Evolutionary conservation across 495 filamentous ascomycete genomes (phyloP).

Genomic region (Trichoderma gamsii): DNA sequence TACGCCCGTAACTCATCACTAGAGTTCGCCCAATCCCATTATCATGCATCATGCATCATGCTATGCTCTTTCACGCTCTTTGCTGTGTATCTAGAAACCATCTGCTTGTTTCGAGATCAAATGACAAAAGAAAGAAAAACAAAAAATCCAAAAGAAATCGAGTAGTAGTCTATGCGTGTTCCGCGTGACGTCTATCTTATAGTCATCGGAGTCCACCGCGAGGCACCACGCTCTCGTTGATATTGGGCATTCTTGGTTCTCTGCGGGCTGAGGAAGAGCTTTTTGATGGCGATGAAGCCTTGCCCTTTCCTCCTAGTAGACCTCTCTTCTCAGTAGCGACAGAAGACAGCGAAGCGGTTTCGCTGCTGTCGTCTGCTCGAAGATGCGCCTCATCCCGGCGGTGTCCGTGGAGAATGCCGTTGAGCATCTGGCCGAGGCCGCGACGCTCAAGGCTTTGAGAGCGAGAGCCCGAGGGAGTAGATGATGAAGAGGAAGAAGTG

Average conservation of each 20-base stretch:
- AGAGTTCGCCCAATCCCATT: too few species aligned
- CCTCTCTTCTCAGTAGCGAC: not conserved
- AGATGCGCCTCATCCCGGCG: constrained; percentile 3
- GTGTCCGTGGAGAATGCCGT: not conserved
- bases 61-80: not conserved
- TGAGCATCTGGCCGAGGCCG: not conserved
- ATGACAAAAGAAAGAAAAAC: not conserved
- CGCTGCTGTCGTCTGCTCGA: not conserved
- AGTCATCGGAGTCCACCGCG: not conserved
- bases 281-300: not conserved
- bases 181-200: too few species aligned
- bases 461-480: not conserved
- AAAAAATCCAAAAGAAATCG: not conserved
- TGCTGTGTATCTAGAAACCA: not conserved
- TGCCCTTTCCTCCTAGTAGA: not conserved
- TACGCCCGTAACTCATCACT: too few species aligned
- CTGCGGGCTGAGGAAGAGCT: not conserved
- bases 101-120: not conserved
- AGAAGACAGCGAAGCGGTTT: not conserved
- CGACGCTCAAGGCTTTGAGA: not conserved
- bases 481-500: not conserved
- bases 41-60: not conserved
- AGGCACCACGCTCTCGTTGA: not conserved
- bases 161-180: not conserved
- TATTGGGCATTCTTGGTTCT: not conserved